phyloP scores from a whole-genome alignment of 306 rosid genomes.

The Erythrophleum fordii region DNA sequence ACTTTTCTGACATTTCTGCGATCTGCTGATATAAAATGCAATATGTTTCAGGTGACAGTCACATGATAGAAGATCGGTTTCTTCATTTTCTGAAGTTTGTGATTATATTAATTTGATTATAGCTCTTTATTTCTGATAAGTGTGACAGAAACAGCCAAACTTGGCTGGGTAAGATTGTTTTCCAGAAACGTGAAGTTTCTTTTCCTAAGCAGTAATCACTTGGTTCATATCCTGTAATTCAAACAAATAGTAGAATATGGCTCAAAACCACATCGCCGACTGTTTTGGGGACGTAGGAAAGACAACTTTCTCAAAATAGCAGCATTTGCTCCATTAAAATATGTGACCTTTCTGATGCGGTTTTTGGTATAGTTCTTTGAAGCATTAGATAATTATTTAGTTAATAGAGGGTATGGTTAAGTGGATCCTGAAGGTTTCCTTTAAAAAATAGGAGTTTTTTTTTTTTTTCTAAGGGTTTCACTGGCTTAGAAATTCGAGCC shows the following conservation, averaged over 20 bases:
- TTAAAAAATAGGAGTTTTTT: not conserved
- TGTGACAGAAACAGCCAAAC: conserved; percentile 59
- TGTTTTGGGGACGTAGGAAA: conserved; percentile 6
- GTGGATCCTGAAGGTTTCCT: not conserved
- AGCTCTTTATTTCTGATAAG: conserved; percentile 28
- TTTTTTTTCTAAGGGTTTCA: conserved; percentile 9
- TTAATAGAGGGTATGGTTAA: conserved; percentile 14
- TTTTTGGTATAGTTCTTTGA: conserved; percentile 6
- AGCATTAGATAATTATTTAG: not conserved
- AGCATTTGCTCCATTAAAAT: conserved; percentile 36
- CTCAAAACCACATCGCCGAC: conserved; percentile 27
- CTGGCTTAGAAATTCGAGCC: conserved; percentile 32
- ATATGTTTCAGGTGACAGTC: conserved; percentile 62
- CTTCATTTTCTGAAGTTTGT: conserved; percentile 41
- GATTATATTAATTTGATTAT: conserved; percentile 35
- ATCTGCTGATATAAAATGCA: conserved; percentile 46
- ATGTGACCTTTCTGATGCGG: conserved; percentile 18
- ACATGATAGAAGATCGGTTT: conserved; percentile 59
- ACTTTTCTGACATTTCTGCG: conserved; percentile 53
- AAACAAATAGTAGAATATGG: not conserved
- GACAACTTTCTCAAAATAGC: conserved; percentile 28
- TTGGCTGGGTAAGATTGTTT: conserved; percentile 58
- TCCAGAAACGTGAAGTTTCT: conserved; percentile 32
- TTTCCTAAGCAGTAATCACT: not conserved
- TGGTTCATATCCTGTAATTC: not conserved